Base-by-base conservation (phyloP, 2,329 filamentous ascomycete genomes). In the Ophioceras dolichostomum region DNA sequence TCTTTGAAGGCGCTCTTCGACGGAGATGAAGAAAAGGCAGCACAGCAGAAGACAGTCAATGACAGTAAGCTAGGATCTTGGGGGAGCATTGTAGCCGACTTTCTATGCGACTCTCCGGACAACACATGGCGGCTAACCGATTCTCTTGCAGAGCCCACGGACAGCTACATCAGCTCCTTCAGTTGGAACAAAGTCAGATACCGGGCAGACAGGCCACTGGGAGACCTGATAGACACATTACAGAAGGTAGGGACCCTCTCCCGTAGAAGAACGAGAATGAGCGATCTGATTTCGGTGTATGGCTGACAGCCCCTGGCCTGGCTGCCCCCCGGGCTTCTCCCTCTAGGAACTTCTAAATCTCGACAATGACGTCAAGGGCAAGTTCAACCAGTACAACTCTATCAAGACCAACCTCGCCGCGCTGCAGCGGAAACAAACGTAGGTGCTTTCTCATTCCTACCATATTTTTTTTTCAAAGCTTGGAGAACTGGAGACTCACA, bases 111-210 rank as follows among this genome's bases (percentile, higher is more conserved):
- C n/a, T n/a, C n/a, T n/a, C n/a, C n/a, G n/a, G n/a, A n/a, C n/a
- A n/a, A n/a, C n/a, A n/a, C n/a, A n/a, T n/a, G n/a, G n/a, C n/a
- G n/a, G n/a, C n/a, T n/a, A n/a, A n/a, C n/a, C n/a, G n/a, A n/a
- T n/a, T n/a, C n/a, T n/a, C n/a, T n/a, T 40, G 26, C 56, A 96
- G 89, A 94, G 60, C 88, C 91, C n/a, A 87, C 89, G 42, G 89
- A 95, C 50, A 82, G 89, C 56, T 98, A 96, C 56, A 67, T 98
- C 32, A 76, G 79, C 53, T 79, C 73, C 39, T 98, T 96, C 61
- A 73, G 76, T 47, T 98, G 91, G 91, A 96, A 96, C 65, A 95
- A 91, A 61, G 85, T 94, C 61, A 91, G 94, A 57, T 98, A 96
- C 61, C 79, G 91, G 51, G 81, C 84, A 44, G 91, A 98, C 60